Evolutionary conservation across 202 grass and related monocot species (phyloP).

Genomic region (Schoenoplectus triqueter): DNA sequence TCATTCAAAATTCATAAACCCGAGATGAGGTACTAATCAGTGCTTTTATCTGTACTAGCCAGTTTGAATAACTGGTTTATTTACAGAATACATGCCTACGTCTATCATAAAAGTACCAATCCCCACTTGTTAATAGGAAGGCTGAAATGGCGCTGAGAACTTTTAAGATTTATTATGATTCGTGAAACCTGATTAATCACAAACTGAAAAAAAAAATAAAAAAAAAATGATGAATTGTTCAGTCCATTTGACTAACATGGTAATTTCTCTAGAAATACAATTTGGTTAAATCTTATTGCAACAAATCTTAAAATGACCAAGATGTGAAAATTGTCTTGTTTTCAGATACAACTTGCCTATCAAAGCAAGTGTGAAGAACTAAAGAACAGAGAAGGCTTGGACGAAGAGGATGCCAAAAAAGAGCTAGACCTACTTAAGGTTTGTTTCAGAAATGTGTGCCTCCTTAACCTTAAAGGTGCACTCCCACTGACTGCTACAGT

Average conservation of each 20-base stretch:
- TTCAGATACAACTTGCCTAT: conserved; percentile 65
- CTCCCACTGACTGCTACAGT: too few relatives aligned
- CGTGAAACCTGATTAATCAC: not conserved
- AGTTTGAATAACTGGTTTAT: not conserved
- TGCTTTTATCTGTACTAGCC: not conserved
- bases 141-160: not conserved
- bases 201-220: not conserved
- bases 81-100: too few relatives aligned
- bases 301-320: not conserved
- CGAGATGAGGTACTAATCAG: too few relatives aligned
- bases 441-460: conserved; percentile 2
- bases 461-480: not conserved
- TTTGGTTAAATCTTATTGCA: not conserved
- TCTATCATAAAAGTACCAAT: too few relatives aligned
- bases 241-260: too few relatives aligned
- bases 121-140: too few relatives aligned
- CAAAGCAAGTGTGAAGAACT: conserved; percentile 70
- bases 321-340: conserved; percentile 23
- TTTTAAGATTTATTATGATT: not conserved
- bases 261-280: not conserved
- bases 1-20: not conserved
- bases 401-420: conserved; percentile 67
- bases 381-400: conserved; percentile 65
- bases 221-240: not conserved
- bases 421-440: conserved; percentile 82